These are phyloP conservation scores for Mucor indicus DNA, from an alignment of 371 early-diverging fungal species.

Conservation along the genomic window DNA sequence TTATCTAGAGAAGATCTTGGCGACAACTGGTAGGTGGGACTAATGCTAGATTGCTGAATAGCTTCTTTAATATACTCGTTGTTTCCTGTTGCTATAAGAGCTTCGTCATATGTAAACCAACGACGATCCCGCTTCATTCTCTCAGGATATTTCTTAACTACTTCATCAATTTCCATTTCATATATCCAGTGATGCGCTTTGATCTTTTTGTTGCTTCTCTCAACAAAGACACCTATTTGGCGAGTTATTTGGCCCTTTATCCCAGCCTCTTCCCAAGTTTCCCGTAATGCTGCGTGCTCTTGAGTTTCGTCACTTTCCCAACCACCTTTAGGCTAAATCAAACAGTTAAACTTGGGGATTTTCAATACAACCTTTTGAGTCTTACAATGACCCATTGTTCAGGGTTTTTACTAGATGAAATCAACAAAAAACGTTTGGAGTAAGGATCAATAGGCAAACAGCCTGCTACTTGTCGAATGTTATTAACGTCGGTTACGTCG, in stretches of 20 bases:
- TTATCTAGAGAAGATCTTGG: too few relatives aligned
- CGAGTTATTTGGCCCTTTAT: slow-evolving; percentile 51
- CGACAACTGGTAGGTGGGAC: too few relatives aligned
- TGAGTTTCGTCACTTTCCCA: slow-evolving; percentile 69
- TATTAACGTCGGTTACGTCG: slow-evolving; percentile 28
- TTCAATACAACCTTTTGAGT: too few relatives aligned
- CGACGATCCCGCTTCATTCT: slow-evolving; percentile 58
- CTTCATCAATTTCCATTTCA: slow-evolving; percentile 56
- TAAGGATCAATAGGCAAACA: slow-evolving; percentile 57
- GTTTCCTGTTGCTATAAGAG: slow-evolving; percentile 35
- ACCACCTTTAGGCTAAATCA: slow-evolving; percentile 66
- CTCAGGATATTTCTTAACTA: slow-evolving; percentile 60
- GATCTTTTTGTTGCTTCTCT: slow-evolving; percentile 43
- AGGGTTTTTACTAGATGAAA: slow-evolving; percentile 51
- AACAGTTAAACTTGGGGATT: too few relatives aligned
- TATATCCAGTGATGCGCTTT: slow-evolving; percentile 59
- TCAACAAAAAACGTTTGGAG: slow-evolving; percentile 47
- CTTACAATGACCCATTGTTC: slow-evolving; percentile 58
- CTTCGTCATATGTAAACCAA: slow-evolving; percentile 67
- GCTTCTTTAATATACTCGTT: slow-evolving; percentile 61
- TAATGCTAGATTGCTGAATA: slow-evolving; percentile 38
- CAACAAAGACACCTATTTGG: slow-evolving; percentile 54
- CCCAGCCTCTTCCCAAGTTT: slow-evolving; percentile 72
- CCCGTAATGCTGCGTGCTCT: slow-evolving; percentile 61
- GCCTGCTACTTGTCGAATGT: slow-evolving; percentile 55